phyloP scores from a whole-genome alignment of 176 grass and related monocot genomes.

The Ampelocalamus luodianensis region DNA sequence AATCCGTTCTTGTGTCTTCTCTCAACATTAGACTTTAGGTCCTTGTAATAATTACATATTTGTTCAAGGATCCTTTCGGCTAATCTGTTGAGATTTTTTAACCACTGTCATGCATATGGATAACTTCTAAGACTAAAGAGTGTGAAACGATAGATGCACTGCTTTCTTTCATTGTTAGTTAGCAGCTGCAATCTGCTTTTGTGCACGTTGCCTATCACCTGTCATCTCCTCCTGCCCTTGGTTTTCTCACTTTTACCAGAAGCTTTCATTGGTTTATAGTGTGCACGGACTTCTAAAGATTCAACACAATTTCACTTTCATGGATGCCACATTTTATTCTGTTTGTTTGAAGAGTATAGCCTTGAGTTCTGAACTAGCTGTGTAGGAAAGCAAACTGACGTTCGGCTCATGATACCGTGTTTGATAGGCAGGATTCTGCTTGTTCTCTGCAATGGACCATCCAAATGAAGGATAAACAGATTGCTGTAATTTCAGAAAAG shows the following conservation, averaged over 20 bases:
- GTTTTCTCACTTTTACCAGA: not conserved
- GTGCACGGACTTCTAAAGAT: not conserved
- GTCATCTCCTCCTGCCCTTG: not conserved
- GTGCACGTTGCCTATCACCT: not conserved
- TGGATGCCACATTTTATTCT: not conserved
- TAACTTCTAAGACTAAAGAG: not conserved
- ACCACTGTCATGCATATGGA: not conserved
- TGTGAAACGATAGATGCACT: not conserved
- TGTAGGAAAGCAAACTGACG: slow-evolving; percentile 37
- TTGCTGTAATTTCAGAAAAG: slow-evolving; percentile 75
- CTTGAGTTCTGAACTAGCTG: slow-evolving; percentile 13
- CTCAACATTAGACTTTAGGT: not conserved
- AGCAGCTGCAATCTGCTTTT: not conserved
- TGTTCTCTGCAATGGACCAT: slow-evolving; percentile 74
- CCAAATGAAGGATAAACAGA: slow-evolving; percentile 76
- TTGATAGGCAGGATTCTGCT: slow-evolving; percentile 77
- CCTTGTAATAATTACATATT: not conserved
- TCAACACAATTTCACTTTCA: not conserved
- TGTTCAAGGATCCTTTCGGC: not conserved
- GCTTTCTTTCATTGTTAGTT: not conserved
- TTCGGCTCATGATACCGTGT: slow-evolving; percentile 34
- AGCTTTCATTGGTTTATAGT: not conserved
- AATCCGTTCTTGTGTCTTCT: slow-evolving; percentile 13
- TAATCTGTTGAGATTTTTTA: not conserved
- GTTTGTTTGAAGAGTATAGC: not conserved